Percentiles rank a stretch among this genome's conserved stretches.
Evolutionary conservation across 495 filamentous ascomycete genomes (phyloP).

Genomic region (Neurospora sp.): DNA sequence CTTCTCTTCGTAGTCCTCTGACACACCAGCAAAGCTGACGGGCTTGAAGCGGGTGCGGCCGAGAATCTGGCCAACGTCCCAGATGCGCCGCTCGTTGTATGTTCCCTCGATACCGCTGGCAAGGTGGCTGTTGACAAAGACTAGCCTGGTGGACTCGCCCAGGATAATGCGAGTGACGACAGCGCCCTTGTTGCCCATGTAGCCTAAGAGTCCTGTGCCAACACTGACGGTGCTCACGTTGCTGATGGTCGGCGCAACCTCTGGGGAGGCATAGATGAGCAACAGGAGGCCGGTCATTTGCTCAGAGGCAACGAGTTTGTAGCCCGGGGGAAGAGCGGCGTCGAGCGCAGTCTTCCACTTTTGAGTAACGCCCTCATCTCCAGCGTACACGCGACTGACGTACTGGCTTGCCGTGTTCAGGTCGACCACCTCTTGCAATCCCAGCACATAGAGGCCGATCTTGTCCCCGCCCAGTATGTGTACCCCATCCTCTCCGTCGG

Average conservation of each 20-base stretch:
- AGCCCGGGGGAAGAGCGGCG: conserved; percentile 64
- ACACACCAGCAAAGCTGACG: conserved; percentile 47
- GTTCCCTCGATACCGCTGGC: conserved; percentile 72
- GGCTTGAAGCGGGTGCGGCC: conserved; percentile 65
- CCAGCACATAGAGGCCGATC: conserved; percentile 80
- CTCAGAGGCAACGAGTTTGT: conserved; percentile 63
- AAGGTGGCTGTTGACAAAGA: conserved; percentile 87
- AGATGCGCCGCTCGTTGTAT: conserved; percentile 73
- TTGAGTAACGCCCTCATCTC: conserved; percentile 53
- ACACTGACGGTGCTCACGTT: conserved; percentile 69
- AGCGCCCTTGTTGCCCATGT: conserved; percentile 93
- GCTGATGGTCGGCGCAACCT: conserved; percentile 57
- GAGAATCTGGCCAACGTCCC: conserved; percentile 76
- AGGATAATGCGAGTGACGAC: conserved; percentile 72
- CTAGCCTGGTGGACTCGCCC: conserved; percentile 78
- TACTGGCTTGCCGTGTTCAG: conserved; percentile 53
- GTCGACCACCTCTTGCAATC: conserved; percentile 87
- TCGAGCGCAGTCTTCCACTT: conserved; percentile 71
- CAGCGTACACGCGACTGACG: conserved; percentile 51
- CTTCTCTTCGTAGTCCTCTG: conserved; percentile 46
- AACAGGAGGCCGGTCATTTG: conserved; percentile 81
- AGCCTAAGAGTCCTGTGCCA: conserved; percentile 81
- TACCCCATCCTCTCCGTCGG: conserved; percentile 19
- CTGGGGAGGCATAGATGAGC: conserved; percentile 75
- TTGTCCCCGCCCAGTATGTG: conserved; percentile 43